A percentile compares a stretch with the other conserved stretches of the same genome.
Conservation (phyloP, 345 rosid genomes). For the Citrus sinensis region DNA sequence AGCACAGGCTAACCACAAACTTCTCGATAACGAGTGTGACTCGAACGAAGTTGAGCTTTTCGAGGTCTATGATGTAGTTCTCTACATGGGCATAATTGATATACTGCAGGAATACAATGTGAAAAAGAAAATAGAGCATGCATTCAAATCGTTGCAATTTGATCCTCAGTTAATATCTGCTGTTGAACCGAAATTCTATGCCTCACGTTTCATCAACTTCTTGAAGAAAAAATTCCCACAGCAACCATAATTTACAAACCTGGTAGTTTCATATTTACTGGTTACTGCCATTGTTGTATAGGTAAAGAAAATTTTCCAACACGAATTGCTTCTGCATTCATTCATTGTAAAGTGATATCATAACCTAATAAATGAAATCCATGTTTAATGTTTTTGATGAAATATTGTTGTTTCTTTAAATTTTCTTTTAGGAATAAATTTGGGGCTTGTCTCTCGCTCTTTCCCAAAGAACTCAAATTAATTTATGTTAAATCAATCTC, state of each 20-base stretch:
- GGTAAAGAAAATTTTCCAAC: background rate
- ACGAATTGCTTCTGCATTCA: slow-evolving; percentile 5
- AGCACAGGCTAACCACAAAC: slow-evolving; percentile 72
- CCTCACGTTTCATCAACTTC: slow-evolving; percentile 70
- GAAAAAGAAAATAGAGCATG: slow-evolving; percentile 74
- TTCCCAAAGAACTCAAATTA: too few relatives aligned
- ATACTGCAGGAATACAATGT: slow-evolving; percentile 79
- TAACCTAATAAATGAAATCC: background rate
- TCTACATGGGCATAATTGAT: slow-evolving; percentile 91
- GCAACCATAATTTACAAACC: slow-evolving; percentile 11
- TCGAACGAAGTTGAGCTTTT: slow-evolving; percentile 64
- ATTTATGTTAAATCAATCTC: too few relatives aligned
- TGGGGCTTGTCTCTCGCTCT: too few relatives aligned
- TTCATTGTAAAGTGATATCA: slow-evolving; percentile 7
- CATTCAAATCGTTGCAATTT: slow-evolving; percentile 59
- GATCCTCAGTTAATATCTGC: slow-evolving; percentile 65
- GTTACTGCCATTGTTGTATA: slow-evolving; percentile 2
- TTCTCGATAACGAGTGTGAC: slow-evolving; percentile 43
- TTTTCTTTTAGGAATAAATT: too few relatives aligned
- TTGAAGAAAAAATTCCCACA: slow-evolving; percentile 65
- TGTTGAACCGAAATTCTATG: slow-evolving; percentile 63
- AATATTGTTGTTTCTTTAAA: background rate
- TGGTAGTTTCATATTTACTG: background rate
- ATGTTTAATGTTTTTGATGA: background rate
- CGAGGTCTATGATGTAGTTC: slow-evolving; percentile 85